A percentile compares a stretch with the other conserved stretches of the same genome.
Evolutionary conservation across 257 asterid genomes (phyloP).

Genomic region (Mentha longifolia): DNA sequence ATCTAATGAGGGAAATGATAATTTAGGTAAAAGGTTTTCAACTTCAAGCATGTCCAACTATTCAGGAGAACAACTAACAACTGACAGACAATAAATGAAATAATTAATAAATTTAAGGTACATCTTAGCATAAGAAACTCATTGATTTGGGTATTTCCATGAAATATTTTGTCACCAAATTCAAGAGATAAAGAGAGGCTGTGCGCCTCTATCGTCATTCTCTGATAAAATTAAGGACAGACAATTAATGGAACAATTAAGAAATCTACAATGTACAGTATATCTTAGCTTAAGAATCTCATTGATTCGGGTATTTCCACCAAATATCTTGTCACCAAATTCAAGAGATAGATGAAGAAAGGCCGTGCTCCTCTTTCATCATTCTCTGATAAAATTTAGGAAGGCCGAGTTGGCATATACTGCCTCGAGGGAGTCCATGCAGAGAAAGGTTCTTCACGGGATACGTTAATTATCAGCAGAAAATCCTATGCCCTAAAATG

Average conservation of each 20-base stretch:
- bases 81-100: background rate
- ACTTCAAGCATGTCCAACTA: background rate
- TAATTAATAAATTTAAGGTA: background rate
- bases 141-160: slow-evolving; percentile 8
- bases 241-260: background rate
- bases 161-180: background rate
- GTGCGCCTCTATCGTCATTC: background rate
- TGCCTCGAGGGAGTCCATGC: background rate
- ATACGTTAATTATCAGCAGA: background rate
- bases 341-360: slow-evolving; percentile 14
- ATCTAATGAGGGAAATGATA: slow-evolving; percentile 11
- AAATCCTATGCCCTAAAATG: background rate
- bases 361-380: background rate
- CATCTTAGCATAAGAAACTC: slow-evolving; percentile 2
- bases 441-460: slow-evolving; percentile 1
- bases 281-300: slow-evolving; percentile 4
- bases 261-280: slow-evolving; percentile 2
- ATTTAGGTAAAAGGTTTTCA: background rate
- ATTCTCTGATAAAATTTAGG: background rate
- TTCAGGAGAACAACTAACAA: background rate
- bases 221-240: background rate
- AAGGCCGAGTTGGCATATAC: background rate
- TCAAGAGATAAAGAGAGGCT: slow-evolving; percentile 1
- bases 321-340: background rate
- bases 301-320: slow-evolving; percentile 7